Base-by-base conservation (phyloP, 2,329 filamentous ascomycete species). In the Aspergillus pseudonomiae region DNA sequence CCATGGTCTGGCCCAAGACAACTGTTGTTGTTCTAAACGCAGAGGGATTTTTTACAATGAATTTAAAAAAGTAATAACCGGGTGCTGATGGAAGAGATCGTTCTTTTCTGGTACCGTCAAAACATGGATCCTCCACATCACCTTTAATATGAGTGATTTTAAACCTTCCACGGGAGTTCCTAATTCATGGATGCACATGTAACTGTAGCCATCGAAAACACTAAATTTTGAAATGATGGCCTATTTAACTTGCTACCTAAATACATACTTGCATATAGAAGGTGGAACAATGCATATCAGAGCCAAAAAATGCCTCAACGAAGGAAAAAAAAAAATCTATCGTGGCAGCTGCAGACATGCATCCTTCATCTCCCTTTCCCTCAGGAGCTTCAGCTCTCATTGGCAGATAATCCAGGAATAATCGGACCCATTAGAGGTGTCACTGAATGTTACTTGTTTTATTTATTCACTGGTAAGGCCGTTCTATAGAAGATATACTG, bases 1-100 rank as follows among this genome's bases (percentile, higher is more conserved):
- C 59, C 66, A 66, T 55, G 68, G 67, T 65, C 68, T 68, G 59
- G 67, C 65, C 66, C 63, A 32, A 59, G 45, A 52, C 63, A 69
- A 59, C 26, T 34, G n/a, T 52, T n/a, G 28, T 30, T 6, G 2
- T 32, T 46, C 41, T 21, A 28, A 16, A 30, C n/a, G 26, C 24
- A 41, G 65, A 68, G 65, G 64, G 60, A 65, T 68, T 69, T 69
- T 57, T 45, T 21, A 24, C 34, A 45, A 63, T 67, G 67, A 63
- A 65, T 46, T 52, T 61, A 16, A 16, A 14, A n/a, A 11, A n/a
- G 10, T 30, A 21, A 34, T 11, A 52, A 32, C n/a, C 46, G 30
- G 46, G 32, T 30, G 26, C 21, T 50, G 6, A 21, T 65, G 56
- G 61, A 57, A 55, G 36, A 50, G 46, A 12, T 53, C 45, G 6